These are phyloP conservation scores for Magnaporthales sp. DNA, from an alignment of 2,329 filamentous ascomycete genomes.

Conservation along the genomic window DNA sequence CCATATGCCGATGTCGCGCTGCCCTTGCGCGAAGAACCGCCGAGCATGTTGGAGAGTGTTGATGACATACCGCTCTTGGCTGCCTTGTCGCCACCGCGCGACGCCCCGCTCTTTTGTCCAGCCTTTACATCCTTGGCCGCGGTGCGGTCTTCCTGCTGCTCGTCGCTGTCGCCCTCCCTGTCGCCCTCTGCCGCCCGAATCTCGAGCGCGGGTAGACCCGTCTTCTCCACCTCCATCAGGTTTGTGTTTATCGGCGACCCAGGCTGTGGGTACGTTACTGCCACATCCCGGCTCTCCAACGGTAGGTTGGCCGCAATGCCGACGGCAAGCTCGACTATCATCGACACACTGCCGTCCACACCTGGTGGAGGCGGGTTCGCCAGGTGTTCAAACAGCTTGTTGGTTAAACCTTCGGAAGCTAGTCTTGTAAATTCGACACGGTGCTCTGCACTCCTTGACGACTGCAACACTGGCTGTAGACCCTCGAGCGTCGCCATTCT, in stretches of 20 bases:
- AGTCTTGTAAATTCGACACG: constrained; percentile 60
- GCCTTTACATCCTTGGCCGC: constrained; percentile 28
- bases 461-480: constrained; percentile 61
- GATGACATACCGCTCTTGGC: constrained; percentile 22
- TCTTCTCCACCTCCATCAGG: constrained; percentile 83
- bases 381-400: constrained; percentile 64
- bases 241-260: constrained; percentile 60
- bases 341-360: constrained; percentile 78
- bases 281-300: constrained; percentile 83
- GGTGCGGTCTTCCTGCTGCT: constrained; percentile 22
- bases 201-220: constrained; percentile 52
- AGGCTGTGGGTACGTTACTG: constrained; percentile 76
- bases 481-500: constrained; percentile 88
- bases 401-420: constrained; percentile 59
- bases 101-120: constrained; percentile 17
- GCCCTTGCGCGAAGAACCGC: constrained; percentile 19
- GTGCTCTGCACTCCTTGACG: constrained; percentile 56
- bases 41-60: not conserved
- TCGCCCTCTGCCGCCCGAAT: constrained; percentile 27
- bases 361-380: constrained; percentile 69
- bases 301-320: constrained; percentile 81
- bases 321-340: constrained; percentile 88
- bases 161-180: constrained; percentile 27
- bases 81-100: constrained; percentile 15
- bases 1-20: constrained; percentile 24